phyloP scores from a whole-genome alignment of 1,284 basidiomycete species.

The Leccinum huronense region DNA sequence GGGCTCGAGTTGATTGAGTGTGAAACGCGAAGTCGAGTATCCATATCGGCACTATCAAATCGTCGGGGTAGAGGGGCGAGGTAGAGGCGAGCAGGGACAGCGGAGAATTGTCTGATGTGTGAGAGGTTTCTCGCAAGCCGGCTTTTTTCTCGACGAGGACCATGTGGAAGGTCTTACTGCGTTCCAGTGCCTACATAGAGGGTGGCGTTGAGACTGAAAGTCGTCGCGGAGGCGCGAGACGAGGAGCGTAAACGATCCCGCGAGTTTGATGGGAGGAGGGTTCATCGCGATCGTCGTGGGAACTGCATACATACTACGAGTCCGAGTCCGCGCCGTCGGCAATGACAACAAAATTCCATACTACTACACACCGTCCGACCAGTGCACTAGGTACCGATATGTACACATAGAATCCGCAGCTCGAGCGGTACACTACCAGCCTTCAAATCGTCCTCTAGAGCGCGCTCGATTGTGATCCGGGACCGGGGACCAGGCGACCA shows the following conservation, averaged over 20 bases:
- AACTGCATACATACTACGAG: too few relatives aligned
- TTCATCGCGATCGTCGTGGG: too few relatives aligned
- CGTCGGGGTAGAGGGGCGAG: slow-evolving; percentile 91
- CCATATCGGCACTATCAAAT: slow-evolving; percentile 96
- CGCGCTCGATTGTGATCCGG: too few relatives aligned
- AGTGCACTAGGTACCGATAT: too few relatives aligned
- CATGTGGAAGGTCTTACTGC: slow-evolving; percentile 74
- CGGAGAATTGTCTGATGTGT: slow-evolving; percentile 72
- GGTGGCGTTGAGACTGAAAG: slow-evolving; percentile 59
- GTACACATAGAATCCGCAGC: too few relatives aligned
- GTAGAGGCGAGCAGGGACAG: slow-evolving; percentile 85
- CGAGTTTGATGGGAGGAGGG: slow-evolving; percentile 35
- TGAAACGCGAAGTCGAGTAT: slow-evolving; percentile 59
- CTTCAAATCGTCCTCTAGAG: too few relatives aligned
- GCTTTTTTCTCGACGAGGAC: slow-evolving; percentile 79
- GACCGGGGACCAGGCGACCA: too few relatives aligned
- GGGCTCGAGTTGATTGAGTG: slow-evolving; percentile 52
- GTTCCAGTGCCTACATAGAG: slow-evolving; percentile 64
- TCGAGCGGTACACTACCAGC: too few relatives aligned
- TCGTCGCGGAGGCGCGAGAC: slow-evolving; percentile 59
- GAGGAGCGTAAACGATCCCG: slow-evolving; percentile 61
- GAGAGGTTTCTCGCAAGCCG: slow-evolving; percentile 65
- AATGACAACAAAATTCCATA: too few relatives aligned
- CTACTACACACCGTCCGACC: too few relatives aligned
- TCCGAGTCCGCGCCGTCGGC: too few relatives aligned